Base-by-base conservation (phyloP, 2,329 filamentous ascomycete genomes). In the Waltergamsia citrina region DNA sequence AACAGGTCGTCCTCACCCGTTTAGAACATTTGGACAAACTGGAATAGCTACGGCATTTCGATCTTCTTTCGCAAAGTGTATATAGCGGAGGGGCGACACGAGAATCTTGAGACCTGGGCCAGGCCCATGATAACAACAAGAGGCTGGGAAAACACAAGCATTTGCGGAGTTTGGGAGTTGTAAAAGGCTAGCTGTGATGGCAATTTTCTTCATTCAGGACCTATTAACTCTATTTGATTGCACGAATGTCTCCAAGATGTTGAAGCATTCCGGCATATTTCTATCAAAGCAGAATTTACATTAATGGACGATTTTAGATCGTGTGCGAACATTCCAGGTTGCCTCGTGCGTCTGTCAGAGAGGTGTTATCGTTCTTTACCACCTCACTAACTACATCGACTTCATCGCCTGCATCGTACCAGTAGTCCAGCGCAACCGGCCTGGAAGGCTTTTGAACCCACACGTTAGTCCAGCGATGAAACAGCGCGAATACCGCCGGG, bases 21-120 rank as follows among this genome's bases (percentile, higher is more conserved):
- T 56, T 98, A 59, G 92, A 96, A 54, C 92, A 98, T 65, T 58
- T 98, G 56, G 92, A 98, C 54, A 96, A 96, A 61, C 62, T 98
- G 53, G 92, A 98, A 59, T 96, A 62, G n/a, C n/a, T n/a, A n/a
- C n/a, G n/a, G n/a, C n/a, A n/a, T n/a, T n/a, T n/a, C 26, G 26
- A 28, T 7, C 8, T 9, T 28, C 14, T n/a, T n/a, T n/a, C n/a
- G n/a, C n/a, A n/a, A n/a, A n/a, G n/a, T n/a, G n/a, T n/a, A 15
- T 11, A 5, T 30, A 8, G 29, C 29, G n/a, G 18, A 18, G 14
- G 29, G 20, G 15, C 15, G 5, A 18, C 18, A 18, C 25, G 12
- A 15, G 6, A 27, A n/a, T 27, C 25, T 27, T 7, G 6, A 6
- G 25, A 7, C n/a, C 12, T 27, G 12, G 25, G 25, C 25, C 12